A percentile compares a stretch with the other conserved stretches of the same genome.
Evolutionary conservation across 257 asterid species (phyloP).

Genomic region (Jasminum sambac): DNA sequence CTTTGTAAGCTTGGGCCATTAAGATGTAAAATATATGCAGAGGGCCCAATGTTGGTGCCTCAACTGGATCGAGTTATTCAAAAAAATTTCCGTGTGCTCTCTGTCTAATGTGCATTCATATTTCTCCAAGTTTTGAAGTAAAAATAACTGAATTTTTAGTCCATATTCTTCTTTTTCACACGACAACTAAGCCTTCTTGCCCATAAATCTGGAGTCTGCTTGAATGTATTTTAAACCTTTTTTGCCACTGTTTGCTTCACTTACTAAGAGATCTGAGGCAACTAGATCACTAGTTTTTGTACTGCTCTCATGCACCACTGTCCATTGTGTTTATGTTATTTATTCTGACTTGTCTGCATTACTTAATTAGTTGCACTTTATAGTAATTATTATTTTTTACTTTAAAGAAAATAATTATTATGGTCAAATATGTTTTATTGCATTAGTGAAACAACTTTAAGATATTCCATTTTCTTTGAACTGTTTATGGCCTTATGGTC

Average conservation of each 20-base stretch:
- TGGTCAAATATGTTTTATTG: background rate
- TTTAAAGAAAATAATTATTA: background rate
- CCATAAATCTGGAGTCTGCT: background rate
- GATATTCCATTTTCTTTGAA: background rate
- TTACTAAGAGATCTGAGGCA: background rate
- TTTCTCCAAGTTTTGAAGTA: conserved; percentile 5
- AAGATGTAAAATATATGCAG: background rate
- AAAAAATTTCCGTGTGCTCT: background rate
- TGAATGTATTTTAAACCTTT: background rate
- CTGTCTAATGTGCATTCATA: background rate
- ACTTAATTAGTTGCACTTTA: background rate
- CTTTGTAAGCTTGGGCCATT: too few relatives aligned
- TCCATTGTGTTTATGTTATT: background rate
- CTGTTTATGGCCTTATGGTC: background rate
- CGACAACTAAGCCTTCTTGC: background rate
- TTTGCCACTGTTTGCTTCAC: background rate
- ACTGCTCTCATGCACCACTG: background rate
- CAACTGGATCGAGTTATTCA: background rate
- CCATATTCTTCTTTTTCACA: background rate
- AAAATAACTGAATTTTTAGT: background rate
- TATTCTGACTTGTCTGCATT: background rate
- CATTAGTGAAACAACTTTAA: background rate
- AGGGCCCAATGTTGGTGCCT: background rate
- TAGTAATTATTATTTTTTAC: background rate
- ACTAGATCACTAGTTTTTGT: background rate